These are phyloP conservation scores for Ogataea methanolica DNA, from an alignment of 805 yeast species.

Conservation along the genomic window DNA sequence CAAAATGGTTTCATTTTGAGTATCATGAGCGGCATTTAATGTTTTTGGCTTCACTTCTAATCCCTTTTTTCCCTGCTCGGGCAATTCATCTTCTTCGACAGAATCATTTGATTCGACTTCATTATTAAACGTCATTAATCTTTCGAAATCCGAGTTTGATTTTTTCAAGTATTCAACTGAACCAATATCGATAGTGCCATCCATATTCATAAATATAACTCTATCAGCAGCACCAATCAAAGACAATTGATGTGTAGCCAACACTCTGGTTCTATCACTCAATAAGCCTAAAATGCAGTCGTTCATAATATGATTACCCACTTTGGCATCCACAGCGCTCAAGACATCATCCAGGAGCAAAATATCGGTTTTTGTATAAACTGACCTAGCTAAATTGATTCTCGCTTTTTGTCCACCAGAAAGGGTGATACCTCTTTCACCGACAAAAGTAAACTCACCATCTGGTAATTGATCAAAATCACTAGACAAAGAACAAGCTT, in stretches of 20 bases:
- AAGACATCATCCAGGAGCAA: conserved; percentile 73
- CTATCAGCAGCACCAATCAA: conserved; percentile 64
- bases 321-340: conserved; percentile 84
- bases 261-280: conserved; percentile 53
- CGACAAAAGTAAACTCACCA: conserved; percentile 74
- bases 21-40: background rate
- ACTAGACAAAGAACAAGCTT: conserved; percentile 59
- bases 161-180: conserved; percentile 47
- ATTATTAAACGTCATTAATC: conserved; percentile 42
- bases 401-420: conserved; percentile 90
- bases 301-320: conserved; percentile 73
- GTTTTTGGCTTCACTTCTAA: conserved; percentile 9
- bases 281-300: conserved; percentile 59
- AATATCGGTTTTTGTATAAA: conserved; percentile 63
- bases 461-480: conserved; percentile 65
- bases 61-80: background rate
- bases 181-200: conserved; percentile 56
- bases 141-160: conserved; percentile 42
- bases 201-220: conserved; percentile 58
- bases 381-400: conserved; percentile 73
- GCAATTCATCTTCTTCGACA: conserved; percentile 19
- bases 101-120: background rate
- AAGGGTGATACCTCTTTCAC: conserved; percentile 78
- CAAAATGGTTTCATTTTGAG: background rate
- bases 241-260: conserved; percentile 81